phyloP scores from a whole-genome alignment of 306 rosid species.

The peach (Prunus persica) region DNA sequence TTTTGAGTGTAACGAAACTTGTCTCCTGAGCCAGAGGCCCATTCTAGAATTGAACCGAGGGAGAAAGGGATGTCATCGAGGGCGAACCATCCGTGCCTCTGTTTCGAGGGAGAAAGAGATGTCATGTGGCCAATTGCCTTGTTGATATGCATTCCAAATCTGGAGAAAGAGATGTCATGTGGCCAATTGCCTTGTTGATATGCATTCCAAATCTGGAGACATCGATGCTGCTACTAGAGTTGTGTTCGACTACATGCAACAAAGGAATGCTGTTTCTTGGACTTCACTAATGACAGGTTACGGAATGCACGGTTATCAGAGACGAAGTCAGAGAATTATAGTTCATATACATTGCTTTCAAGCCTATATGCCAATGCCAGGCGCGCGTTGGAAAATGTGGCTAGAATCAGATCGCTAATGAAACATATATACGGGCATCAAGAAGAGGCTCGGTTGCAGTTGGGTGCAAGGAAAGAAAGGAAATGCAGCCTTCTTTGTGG shows the following conservation, averaged over 20 bases:
- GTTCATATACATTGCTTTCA: constrained; percentile 78
- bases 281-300: constrained; percentile 76
- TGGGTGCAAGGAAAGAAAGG: constrained; percentile 80
- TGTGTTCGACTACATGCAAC: constrained; percentile 56
- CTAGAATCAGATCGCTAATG: constrained; percentile 63
- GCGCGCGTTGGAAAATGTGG: constrained; percentile 70
- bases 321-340: constrained; percentile 59
- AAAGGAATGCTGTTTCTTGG: constrained; percentile 75
- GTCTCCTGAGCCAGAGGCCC: too few relatives aligned
- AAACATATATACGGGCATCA: constrained; percentile 53
- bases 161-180: constrained; percentile 57
- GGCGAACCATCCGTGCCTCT: too few relatives aligned
- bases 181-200: constrained; percentile 75
- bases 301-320: constrained; percentile 78
- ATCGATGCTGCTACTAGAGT: constrained; percentile 51
- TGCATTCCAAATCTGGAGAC: constrained; percentile 89
- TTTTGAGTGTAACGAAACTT: too few relatives aligned
- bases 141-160: constrained; percentile 86
- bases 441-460: constrained; percentile 80
- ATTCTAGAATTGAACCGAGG: too few relatives aligned
- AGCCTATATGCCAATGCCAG: constrained; percentile 75
- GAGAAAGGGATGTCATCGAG: too few relatives aligned
- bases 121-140: constrained; percentile 64
- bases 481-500: constrained; percentile 63
- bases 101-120: too few relatives aligned